phyloP scores from a whole-genome alignment of 345 rosid genomes.

The Lepidium sativum region DNA sequence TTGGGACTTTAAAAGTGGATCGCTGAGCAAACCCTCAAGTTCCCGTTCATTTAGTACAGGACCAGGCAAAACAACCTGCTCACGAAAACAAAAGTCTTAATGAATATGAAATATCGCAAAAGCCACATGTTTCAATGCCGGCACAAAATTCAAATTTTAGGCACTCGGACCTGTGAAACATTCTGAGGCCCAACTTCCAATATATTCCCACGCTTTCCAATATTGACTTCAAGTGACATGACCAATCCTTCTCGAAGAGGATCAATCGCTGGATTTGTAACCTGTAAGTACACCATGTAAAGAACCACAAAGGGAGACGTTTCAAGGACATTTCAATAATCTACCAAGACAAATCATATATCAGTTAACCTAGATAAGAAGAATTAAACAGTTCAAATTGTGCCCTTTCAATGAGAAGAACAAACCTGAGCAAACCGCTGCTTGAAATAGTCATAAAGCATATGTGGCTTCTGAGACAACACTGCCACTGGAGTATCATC shows the following conservation, averaged over 20 bases:
- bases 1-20: conserved; percentile 56
- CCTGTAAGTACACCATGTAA: conserved; percentile 38
- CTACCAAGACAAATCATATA: background rate
- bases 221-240: conserved; percentile 93
- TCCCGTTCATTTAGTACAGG: conserved; percentile 95
- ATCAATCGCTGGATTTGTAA: conserved; percentile 97
- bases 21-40: conserved; percentile 75
- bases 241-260: conserved; percentile 98
- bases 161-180: conserved; percentile 68
- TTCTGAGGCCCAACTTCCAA: conserved; percentile 92
- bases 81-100: conserved; percentile 7
- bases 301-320: background rate
- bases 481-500: conserved; percentile 90
- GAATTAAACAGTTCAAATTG: background rate
- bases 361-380: background rate
- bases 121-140: background rate
- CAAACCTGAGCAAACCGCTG: conserved; percentile 99
- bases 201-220: conserved; percentile 94
- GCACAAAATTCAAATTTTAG: background rate
- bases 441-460: conserved; percentile 97
- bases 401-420: background rate
- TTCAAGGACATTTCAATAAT: conserved; percentile 6
- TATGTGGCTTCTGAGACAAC: conserved; percentile 82
- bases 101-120: conserved; percentile 8
- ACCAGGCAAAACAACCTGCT: conserved; percentile 73